A percentile compares a stretch with the other conserved stretches of the same genome.
Conservation (phyloP, 768 basidiomycete genomes). For the Russula sp. region DNA sequence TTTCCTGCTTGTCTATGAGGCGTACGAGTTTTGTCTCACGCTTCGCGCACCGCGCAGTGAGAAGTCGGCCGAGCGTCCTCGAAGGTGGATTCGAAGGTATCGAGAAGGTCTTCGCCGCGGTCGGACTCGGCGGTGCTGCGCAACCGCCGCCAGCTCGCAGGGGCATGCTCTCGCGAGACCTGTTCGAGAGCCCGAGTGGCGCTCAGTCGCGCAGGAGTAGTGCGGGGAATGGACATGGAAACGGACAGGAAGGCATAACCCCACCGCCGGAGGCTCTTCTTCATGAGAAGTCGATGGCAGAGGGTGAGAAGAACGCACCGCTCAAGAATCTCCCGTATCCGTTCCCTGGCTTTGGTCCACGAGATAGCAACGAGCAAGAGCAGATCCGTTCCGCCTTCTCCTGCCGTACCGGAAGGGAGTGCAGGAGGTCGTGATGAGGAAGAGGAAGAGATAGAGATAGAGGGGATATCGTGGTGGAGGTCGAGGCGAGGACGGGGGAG, state of each 20-base stretch:
- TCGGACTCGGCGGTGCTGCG: conserved; percentile 44
- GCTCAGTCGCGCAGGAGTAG: conserved; percentile 32
- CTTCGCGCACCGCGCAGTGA: conserved; percentile 37
- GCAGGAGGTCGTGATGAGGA: conserved; percentile 30
- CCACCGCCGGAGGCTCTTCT: conserved; percentile 43
- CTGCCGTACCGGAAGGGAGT: conserved; percentile 42
- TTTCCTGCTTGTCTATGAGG: conserved; percentile 66
- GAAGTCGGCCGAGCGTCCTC: conserved; percentile 35
- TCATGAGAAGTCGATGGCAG: conserved; percentile 27
- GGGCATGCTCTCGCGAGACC: conserved; percentile 56
- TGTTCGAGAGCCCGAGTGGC: conserved; percentile 56
- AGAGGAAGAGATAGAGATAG: conserved; percentile 29
- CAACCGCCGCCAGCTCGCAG: conserved; percentile 53
- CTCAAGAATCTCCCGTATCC: conserved; percentile 64
- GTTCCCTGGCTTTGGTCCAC: conserved; percentile 59
- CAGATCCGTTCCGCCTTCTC: conserved; percentile 74
- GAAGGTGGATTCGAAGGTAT: conserved; percentile 48
- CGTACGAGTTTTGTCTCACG: conserved; percentile 76
- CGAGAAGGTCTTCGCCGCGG: conserved; percentile 59
- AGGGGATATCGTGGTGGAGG: conserved; percentile 37
- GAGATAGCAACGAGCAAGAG: conserved; percentile 50
- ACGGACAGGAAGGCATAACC: conserved; percentile 13
- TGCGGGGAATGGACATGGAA: conserved; percentile 28
- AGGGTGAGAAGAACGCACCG: conserved; percentile 50
- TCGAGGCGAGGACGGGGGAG: conserved; percentile 41